phyloP scores from a whole-genome alignment of 495 filamentous ascomycete species.

The Penicillium manginii region DNA sequence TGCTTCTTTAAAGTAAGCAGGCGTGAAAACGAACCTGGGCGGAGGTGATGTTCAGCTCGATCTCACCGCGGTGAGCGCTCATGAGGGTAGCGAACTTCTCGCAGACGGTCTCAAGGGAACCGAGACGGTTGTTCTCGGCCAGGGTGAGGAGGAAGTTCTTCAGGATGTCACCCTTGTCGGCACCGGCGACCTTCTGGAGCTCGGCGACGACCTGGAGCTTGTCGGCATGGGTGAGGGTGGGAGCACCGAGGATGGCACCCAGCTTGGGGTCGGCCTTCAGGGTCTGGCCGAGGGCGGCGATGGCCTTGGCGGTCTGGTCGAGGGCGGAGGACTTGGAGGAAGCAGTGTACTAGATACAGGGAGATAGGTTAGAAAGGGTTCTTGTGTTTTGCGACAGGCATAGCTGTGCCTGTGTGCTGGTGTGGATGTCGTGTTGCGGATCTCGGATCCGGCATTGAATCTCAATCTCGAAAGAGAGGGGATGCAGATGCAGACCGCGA shows the following conservation, averaged over 20 bases:
- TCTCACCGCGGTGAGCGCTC: slow-evolving; percentile 85
- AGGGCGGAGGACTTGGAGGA: slow-evolving; percentile 83
- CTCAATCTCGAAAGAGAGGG: slow-evolving; percentile 8
- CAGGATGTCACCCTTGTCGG: slow-evolving; percentile 76
- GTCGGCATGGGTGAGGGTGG: slow-evolving; percentile 75
- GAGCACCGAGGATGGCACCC: slow-evolving; percentile 70
- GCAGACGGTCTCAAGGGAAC: slow-evolving; percentile 76
- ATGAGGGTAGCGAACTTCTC: slow-evolving; percentile 88
- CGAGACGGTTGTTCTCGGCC: slow-evolving; percentile 94
- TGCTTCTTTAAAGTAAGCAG: too few relatives aligned
- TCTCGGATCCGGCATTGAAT: slow-evolving; percentile 18
- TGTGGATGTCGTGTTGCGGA: slow-evolving; percentile 1
- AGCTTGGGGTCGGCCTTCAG: slow-evolving; percentile 84
- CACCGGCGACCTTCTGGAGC: slow-evolving; percentile 74
- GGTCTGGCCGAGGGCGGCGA: slow-evolving; percentile 68
- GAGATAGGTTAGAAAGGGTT: slow-evolving; percentile 3
- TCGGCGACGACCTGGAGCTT: slow-evolving; percentile 83
- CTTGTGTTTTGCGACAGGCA: neutral
- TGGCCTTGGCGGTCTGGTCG: slow-evolving; percentile 76
- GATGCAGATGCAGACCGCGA: slow-evolving; percentile 12
- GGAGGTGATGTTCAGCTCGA: slow-evolving; percentile 87
- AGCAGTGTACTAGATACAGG: slow-evolving; percentile 80
- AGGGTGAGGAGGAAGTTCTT: slow-evolving; percentile 91
- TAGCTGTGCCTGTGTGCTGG: neutral
- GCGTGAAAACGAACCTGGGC: slow-evolving; percentile 68